These are phyloP conservation scores for Mariannaea sp. DNA, from an alignment of 2,329 filamentous ascomycete species.

Conservation along the genomic window DNA sequence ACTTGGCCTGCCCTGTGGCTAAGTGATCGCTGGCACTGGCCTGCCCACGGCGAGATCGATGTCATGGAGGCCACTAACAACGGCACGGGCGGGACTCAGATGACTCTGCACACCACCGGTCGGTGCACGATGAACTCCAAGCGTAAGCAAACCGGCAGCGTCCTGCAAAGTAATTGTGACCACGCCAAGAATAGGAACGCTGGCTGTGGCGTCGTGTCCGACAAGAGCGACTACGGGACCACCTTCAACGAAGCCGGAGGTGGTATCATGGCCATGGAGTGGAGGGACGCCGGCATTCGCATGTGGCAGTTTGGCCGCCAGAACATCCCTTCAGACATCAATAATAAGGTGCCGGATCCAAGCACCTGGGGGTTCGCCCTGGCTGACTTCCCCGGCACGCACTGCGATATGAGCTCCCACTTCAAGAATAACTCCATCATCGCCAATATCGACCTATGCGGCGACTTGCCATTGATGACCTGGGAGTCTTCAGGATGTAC, in stretches of 20 bases:
- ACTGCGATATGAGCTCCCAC: slow-evolving; percentile 62
- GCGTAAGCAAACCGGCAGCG: slow-evolving; percentile 57
- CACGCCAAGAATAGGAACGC: slow-evolving; percentile 56
- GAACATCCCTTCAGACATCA: slow-evolving; percentile 58
- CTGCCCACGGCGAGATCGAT: slow-evolving; percentile 67
- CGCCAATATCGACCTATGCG: slow-evolving; percentile 69
- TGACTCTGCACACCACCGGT: slow-evolving; percentile 62
- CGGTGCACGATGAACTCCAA: slow-evolving; percentile 58
- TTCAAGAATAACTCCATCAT: slow-evolving; percentile 70
- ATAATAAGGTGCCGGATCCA: slow-evolving; percentile 59
- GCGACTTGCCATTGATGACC: slow-evolving; percentile 55
- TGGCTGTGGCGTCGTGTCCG: slow-evolving; percentile 60
- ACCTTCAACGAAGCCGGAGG: slow-evolving; percentile 59
- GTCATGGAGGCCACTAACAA: slow-evolving; percentile 64
- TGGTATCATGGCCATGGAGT: slow-evolving; percentile 65
- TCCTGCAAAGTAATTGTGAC: slow-evolving; percentile 53
- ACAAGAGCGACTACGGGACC: slow-evolving; percentile 52
- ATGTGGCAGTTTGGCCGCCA: slow-evolving; percentile 63
- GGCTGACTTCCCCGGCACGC: slow-evolving; percentile 68
- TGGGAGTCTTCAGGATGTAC: slow-evolving; percentile 54
- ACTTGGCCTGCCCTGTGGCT: slow-evolving; percentile 72
- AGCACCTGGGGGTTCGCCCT: slow-evolving; percentile 64
- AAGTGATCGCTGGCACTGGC: slow-evolving; percentile 64
- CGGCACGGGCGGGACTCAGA: slow-evolving; percentile 58
- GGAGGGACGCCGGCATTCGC: slow-evolving; percentile 63